Evolutionary conservation across 805 yeast genomes (phyloP), one percentile per base, ranked within the genome.

Genomic region (Candida maesae): DNA sequence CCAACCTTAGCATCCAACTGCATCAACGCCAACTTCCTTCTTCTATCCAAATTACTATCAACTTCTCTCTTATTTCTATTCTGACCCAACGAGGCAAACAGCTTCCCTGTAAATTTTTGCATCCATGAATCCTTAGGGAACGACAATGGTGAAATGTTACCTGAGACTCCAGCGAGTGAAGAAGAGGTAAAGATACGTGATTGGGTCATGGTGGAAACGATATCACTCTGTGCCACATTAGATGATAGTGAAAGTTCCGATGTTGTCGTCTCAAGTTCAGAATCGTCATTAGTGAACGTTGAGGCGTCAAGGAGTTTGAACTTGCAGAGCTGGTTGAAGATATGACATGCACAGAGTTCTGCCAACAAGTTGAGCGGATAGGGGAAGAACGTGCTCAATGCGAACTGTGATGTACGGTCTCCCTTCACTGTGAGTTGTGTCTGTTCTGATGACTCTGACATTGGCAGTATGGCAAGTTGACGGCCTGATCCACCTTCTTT

Each of bases 401-500:
- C 48, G 35, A 53, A 53, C 24, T 48, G 53, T 3, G 45, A 26
- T 4, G 58, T 52, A 20, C 51, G 36, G 26, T 53, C 58, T 27
- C 58, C 58, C 33, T 64, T 51, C 51, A 61, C 13, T 54, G 62
- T 1, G 7, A 41, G 10, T 8, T 36, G 32, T 10, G 33, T 13
- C 0, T 18, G 12, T 9, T 14, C 25, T 60, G 55, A 33, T 63
- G 51, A 36, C 56, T 69, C 29, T 61, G 70, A 58, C 47, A 28
- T 34, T 6, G 75, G 75, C n/a, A 70, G 49, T 32, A 70, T 38
- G 36, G 67, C 64, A n/a, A 70, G 58, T 44, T 68, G 71, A 42
- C 71, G 52, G 14, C 70, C 74, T 48, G 67, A 67, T 2, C 71
- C 59, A 15, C 71, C 70, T 31, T 60, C 52, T 52, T 69, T 68